Evolutionary conservation across 2,329 filamentous ascomycete species (phyloP).

Genomic region (Xylariaceae sp.): DNA sequence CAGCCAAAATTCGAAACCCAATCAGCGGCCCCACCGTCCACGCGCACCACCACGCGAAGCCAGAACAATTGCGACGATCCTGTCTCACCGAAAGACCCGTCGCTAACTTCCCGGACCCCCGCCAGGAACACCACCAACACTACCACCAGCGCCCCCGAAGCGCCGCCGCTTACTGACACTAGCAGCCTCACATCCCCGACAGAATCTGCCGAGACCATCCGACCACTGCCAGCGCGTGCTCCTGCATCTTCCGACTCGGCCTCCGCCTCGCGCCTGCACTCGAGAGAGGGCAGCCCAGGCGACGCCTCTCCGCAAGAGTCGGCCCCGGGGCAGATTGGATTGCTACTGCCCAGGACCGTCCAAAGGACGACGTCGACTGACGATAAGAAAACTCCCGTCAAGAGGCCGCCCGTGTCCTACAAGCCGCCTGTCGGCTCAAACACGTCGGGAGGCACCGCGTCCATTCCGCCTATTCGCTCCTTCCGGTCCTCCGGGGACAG

Average conservation of each 20-base stretch:
- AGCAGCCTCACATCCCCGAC: constrained; percentile 19
- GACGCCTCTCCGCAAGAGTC: constrained; percentile 24
- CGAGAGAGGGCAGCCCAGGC: constrained; percentile 10
- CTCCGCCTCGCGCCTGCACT: constrained; percentile 1
- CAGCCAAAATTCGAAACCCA: constrained; percentile 21
- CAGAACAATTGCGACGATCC: constrained; percentile 5
- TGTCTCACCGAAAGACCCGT: constrained; percentile 18
- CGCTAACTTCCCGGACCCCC: constrained; percentile 19
- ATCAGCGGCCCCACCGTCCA: constrained; percentile 15
- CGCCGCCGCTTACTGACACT: too few relatives aligned
- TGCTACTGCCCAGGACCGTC: constrained; percentile 38
- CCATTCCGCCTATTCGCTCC: constrained; percentile 46
- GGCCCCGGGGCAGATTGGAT: constrained; percentile 38
- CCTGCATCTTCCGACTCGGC: constrained; percentile 3
- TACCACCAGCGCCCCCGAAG: too few relatives aligned
- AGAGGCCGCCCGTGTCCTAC: constrained; percentile 44
- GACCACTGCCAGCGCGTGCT: constrained; percentile 13
- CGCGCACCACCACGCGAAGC: constrained; percentile 15
- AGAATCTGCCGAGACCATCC: constrained; percentile 20
- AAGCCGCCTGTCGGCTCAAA: constrained; percentile 30
- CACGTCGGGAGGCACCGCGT: constrained; percentile 22
- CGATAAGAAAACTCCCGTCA: constrained; percentile 38
- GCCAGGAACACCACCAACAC: constrained; percentile 13
- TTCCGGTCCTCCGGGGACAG: constrained; percentile 52
- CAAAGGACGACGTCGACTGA: constrained; percentile 36